Evolutionary conservation across 1,284 basidiomycete genomes (phyloP), one percentile per base, ranked within the genome.

Genomic region (Fomitopsis palustris): DNA sequence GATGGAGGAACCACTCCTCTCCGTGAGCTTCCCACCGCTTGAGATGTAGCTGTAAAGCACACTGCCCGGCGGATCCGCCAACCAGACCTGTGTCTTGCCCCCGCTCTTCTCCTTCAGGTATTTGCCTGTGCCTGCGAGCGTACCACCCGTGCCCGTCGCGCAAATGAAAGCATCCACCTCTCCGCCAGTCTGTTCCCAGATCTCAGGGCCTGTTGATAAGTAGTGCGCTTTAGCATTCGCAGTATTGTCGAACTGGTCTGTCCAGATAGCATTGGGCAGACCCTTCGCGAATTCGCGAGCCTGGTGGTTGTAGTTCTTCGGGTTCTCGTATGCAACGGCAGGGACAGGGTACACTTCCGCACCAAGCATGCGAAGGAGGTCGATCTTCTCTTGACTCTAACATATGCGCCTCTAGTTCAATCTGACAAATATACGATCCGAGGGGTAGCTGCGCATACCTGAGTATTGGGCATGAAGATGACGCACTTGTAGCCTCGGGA

Each of bases 401-500:
- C 56, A 19, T 29, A 25, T 29, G 19, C 6, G 29, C 16, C 35
- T 12, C 43, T 38, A 41, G 37, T 31, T 45, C 41, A 43, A 31
- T n/a, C 12, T 10, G 16, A 27, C n/a, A 41, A 51, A 27, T 49
- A 17, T 33, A 64, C 76, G 19, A 23, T 10, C 0, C 6, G 19
- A 49, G 43, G 33, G n/a, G 10, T 10, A 10, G n/a, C 21, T 14
- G 37, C 10, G 39, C 53, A 27, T 62, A 89, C 92, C 83, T 97
- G 95, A 1, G 90, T 94, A 75, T 98, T 84, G 53, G 96, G 96
- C 96, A 99, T 98, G 84, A 95, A 99, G 71, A 99, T 99, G n/a
- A 99, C 96, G 71, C 96, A 98, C 73, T 89, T 92, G 81, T 99
- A 99, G 3, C 97, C 96, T 66, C 84, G 87, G 27, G 93, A 86